Conservation (phyloP, 1,284 basidiomycete species). For the Papiliotrema flavescens region DNA sequence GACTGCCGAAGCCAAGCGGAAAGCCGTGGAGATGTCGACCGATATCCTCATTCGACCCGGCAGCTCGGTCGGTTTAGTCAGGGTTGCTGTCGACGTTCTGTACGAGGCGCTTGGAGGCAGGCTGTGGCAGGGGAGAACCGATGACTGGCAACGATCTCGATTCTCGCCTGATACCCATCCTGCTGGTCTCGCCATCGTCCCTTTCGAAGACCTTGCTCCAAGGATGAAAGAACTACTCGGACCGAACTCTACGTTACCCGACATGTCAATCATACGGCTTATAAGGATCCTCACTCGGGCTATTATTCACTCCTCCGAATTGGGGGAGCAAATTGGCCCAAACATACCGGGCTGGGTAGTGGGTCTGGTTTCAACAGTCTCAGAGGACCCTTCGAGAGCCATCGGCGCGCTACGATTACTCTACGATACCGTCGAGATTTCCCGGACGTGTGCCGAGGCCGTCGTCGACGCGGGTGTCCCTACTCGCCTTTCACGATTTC, state of each 20-base stretch:
- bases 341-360: slow-evolving; percentile 57
- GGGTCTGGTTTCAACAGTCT: not conserved
- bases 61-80: slow-evolving; percentile 24
- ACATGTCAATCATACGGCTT: slow-evolving; percentile 52
- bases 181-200: slow-evolving; percentile 19
- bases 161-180: not conserved
- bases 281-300: slow-evolving; percentile 63
- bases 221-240: slow-evolving; percentile 28
- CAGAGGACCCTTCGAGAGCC: slow-evolving; percentile 36
- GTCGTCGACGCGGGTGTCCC: slow-evolving; percentile 54
- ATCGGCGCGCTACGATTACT: slow-evolving; percentile 57
- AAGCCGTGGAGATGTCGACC: slow-evolving; percentile 28
- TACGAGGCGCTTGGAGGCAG: slow-evolving; percentile 25
- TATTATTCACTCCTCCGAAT: slow-evolving; percentile 56
- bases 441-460: slow-evolving; percentile 62
- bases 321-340: slow-evolving; percentile 57
- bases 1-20: slow-evolving; percentile 11
- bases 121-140: slow-evolving; percentile 18
- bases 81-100: slow-evolving; percentile 34
- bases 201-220: slow-evolving; percentile 36
- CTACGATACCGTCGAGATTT: slow-evolving; percentile 59
- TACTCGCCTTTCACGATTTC: slow-evolving; percentile 71
- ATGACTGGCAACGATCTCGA: not conserved
- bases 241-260: slow-evolving; percentile 21
- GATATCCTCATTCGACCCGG: slow-evolving; percentile 19